Base-by-base conservation (phyloP, 129 eudicot genomes). In the Flaveria trinervia region DNA sequence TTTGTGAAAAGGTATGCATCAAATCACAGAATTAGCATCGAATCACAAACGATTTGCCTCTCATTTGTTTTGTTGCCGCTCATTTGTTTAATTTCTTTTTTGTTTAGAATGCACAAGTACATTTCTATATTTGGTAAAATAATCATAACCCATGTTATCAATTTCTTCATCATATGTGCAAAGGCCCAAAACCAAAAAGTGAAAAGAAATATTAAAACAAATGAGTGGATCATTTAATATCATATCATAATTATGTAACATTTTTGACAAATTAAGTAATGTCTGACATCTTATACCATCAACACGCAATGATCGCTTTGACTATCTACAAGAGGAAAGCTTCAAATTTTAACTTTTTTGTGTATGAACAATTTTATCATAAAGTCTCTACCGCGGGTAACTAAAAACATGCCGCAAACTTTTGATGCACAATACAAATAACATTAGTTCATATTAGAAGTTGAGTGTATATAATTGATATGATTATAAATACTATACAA, bases 71-170 rank as follows among this genome's bases (percentile, higher is more conserved):
- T 68, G 68, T 18, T 10, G 52, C 13, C 61, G 18, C 26, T 55
- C 61, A 51, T 14, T 51, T 51, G 59, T 18, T 56, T 56, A 7
- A 13, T 56, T 56, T 56, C 7, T 11, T 54, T n/a, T n/a, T 54
- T 73, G 12, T 72, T 44, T 80, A 9, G 70, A 52, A 66, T 73
- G 36, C 18, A 54, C 18, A 44, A 18, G 3, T 18, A 5, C 8
- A 0, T 55, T 73, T 73, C 79, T 80, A 73, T 66, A 39, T 80
- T 73, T 72, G 57, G 83, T 62, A 62, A 14, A 43, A 15, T 12
- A 5, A 39, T 39, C 59, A 22, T 10, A 67, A 39, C 48, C 56
- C 56, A 2, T 22, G 23, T 4, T 73, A 56, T 20, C 41, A 17
- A 1, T 72, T 54, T 72, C 28, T 17, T 52, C 18, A 9, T 6